Base-by-base conservation (phyloP, 1,284 basidiomycete genomes). In the Violaceomyces palustris region DNA sequence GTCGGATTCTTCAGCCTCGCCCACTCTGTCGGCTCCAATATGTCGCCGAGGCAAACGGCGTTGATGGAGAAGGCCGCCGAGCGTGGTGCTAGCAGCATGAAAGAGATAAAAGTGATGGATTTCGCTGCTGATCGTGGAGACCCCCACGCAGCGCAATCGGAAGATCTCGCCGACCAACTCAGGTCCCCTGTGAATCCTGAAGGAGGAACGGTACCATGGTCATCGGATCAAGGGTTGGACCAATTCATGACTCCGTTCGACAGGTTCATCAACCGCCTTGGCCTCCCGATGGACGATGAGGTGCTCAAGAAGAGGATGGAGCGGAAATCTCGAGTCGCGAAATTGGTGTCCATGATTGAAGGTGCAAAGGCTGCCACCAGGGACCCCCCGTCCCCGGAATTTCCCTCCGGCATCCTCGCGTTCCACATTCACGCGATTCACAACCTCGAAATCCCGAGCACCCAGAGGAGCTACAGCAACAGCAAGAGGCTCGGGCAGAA, bases 371-470 rank as follows among this genome's bases (percentile, higher is more conserved):
- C 47, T 15, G 64, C 63, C 3, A 61, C 56, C 1, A 23, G 40
- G 4, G 35, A 53, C n/a, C 58, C 63, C 3, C 66, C 65, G 3
- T 42, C 41, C 19, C 37, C 40, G 12, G 45, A 49, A 31, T 36
- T 53, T 11, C 63, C 61, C 0, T 50, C 50, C 4, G 67, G 67
- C 30, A 64, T 70, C 17, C 48, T 70, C 10, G 58, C 59, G 2
- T 70, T 66, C 48, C 67, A 68, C 46, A 61, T 70, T 32, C 66
- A 68, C 40, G 54, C 50, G 9, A 55, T 70, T 36, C 37, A 64
- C 15, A 46, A 47, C 11, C 53, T 70, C 17, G 66, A 66, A 38
- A 45, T 67, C 14, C 56, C 45, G 0, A 35, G 44, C 1, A 62
- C 60, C 25, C 58, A 66, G 27, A 52, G 44, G 35, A 62, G 55